Conservation (phyloP, 2,329 filamentous ascomycete genomes). For the Polytolypa hystricis region DNA sequence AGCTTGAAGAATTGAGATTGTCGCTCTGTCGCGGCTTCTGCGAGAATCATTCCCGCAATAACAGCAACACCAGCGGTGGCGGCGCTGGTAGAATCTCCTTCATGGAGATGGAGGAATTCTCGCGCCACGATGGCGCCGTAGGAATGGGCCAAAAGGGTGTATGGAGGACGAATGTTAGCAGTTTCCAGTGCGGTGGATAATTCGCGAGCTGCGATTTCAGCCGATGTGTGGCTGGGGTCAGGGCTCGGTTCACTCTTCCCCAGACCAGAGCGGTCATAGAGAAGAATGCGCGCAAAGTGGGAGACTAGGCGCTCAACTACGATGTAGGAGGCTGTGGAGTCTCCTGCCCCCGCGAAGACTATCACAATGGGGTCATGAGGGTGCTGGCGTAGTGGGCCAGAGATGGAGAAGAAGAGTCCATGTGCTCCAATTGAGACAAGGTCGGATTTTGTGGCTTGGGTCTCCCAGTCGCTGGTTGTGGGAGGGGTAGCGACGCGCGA, state of each 20-base stretch:
- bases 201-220: conserved; percentile 21
- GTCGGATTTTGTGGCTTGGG: conserved; percentile 3
- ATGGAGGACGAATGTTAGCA: conserved; percentile 17
- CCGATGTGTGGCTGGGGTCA: conserved; percentile 12
- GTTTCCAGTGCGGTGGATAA: conserved; percentile 20
- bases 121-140: conserved; percentile 31
- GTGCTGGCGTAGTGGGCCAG: conserved; percentile 17
- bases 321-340: conserved; percentile 23
- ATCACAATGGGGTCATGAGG: conserved; percentile 22
- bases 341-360: conserved; percentile 26
- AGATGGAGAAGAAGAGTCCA: conserved; percentile 20
- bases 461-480: conserved; percentile 3
- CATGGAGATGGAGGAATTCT: conserved; percentile 26
- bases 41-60: conserved; percentile 29
- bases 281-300: conserved; percentile 18
- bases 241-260: conserved; percentile 23
- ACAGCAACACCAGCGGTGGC: no score
- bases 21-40: conserved; percentile 27
- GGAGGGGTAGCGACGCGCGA: not conserved
- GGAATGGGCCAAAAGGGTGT: conserved; percentile 29
- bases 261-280: conserved; percentile 31
- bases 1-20: conserved; percentile 20
- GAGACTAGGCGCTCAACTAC: conserved; percentile 22
- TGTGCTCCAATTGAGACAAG: conserved; percentile 25
- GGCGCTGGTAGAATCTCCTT: no score